phyloP scores from a whole-genome alignment of 768 basidiomycete genomes.

The Termitomyces sp. region DNA sequence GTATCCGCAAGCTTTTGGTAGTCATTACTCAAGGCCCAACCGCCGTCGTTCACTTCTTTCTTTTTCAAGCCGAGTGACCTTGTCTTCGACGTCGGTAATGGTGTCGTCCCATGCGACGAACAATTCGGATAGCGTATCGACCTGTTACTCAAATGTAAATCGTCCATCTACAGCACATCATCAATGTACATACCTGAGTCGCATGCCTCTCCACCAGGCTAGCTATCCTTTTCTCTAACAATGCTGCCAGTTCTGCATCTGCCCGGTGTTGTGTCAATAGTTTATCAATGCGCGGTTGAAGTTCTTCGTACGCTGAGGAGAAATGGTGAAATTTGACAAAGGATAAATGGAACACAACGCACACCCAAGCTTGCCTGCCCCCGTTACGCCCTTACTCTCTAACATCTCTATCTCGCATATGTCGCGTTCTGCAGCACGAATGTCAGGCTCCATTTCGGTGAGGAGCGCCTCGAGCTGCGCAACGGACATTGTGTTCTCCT shows the following conservation, averaged over 20 bases:
- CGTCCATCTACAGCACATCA: not conserved
- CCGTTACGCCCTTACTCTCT: conserved; percentile 66
- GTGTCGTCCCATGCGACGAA: conserved; percentile 86
- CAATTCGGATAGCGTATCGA: conserved; percentile 77
- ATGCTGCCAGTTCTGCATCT: conserved; percentile 50
- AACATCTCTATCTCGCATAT: conserved; percentile 73
- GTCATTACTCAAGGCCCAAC: conserved; percentile 50
- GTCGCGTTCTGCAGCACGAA: conserved; percentile 79
- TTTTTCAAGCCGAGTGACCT: conserved; percentile 52
- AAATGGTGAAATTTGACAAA: not conserved
- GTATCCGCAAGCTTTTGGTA: not conserved
- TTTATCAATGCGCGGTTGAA: conserved; percentile 65
- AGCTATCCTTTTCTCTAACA: conserved; percentile 65
- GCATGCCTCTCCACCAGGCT: conserved; percentile 65
- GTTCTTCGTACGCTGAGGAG: conserved; percentile 40
- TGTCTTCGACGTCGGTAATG: conserved; percentile 62
- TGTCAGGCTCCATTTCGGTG: conserved; percentile 78
- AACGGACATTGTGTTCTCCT: conserved; percentile 49
- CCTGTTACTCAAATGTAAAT: conserved; percentile 33
- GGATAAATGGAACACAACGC: conserved; percentile 20
- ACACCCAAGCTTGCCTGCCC: conserved; percentile 71
- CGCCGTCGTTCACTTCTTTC: conserved; percentile 56
- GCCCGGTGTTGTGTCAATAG: conserved; percentile 58
- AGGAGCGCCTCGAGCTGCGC: conserved; percentile 70
- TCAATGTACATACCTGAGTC: conserved; percentile 50